Conservation (phyloP, 768 basidiomycete species). For the Auricularia cornea region DNA sequence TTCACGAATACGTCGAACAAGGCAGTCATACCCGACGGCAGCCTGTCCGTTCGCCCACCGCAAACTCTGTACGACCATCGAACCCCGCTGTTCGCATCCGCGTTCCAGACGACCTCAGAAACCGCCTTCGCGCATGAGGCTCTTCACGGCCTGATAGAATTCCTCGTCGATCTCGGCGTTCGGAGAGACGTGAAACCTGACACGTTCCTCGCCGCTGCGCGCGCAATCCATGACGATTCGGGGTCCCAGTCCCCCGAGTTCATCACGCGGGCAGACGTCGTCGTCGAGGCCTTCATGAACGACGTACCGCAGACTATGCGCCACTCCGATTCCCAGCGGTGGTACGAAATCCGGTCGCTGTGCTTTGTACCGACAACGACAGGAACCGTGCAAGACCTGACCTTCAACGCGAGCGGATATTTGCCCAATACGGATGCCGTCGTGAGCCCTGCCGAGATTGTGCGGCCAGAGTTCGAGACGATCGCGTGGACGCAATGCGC, state of each 20-base stretch:
- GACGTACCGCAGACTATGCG: slow-evolving; percentile 25
- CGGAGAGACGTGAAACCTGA: slow-evolving; percentile 23
- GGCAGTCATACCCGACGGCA: slow-evolving; percentile 28
- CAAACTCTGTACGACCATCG: slow-evolving; percentile 19
- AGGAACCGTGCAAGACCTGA: slow-evolving; percentile 9
- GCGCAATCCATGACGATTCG: slow-evolving; percentile 21
- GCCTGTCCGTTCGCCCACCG: slow-evolving; percentile 27
- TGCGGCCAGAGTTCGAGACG: slow-evolving; percentile 29
- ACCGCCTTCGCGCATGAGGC: slow-evolving; percentile 22
- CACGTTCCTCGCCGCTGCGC: slow-evolving; percentile 30
- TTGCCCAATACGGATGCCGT: slow-evolving; percentile 23
- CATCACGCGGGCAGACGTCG: neutral
- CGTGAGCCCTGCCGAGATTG: slow-evolving; percentile 31
- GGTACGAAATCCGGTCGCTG: slow-evolving; percentile 26
- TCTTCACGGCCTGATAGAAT: slow-evolving; percentile 23
- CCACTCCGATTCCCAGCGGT: slow-evolving; percentile 10
- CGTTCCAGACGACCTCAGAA: neutral
- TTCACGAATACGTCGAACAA: slow-evolving; percentile 33
- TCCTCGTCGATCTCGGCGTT: slow-evolving; percentile 24
- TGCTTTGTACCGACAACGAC: slow-evolving; percentile 35
- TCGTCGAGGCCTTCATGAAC: slow-evolving; percentile 29
- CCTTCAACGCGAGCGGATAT: slow-evolving; percentile 10
- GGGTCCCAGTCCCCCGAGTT: neutral
- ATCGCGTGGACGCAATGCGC: slow-evolving; percentile 47
- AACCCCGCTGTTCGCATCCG: slow-evolving; percentile 32